Conservation (phyloP, 257 asterid species). For the Ajuga chamaepitys region DNA sequence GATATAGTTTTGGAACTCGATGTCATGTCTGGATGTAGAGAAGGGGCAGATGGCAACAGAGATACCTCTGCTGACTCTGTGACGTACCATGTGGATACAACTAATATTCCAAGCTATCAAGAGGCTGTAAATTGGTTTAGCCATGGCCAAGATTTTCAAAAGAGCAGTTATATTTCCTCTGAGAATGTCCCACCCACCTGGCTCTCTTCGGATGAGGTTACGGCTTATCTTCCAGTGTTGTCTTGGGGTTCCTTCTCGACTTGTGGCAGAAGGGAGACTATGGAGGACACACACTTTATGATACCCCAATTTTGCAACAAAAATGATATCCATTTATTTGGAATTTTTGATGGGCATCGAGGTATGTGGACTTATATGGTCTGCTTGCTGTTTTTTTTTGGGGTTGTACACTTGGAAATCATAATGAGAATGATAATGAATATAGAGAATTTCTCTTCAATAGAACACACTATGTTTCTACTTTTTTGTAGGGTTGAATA, state of each 20-base stretch:
- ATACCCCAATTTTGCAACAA: constrained; percentile 48
- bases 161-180: constrained; percentile 28
- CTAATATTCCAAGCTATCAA: constrained; percentile 34
- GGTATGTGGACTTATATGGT: constrained; percentile 43
- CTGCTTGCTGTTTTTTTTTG: background rate
- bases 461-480: background rate
- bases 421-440: background rate
- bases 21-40: constrained; percentile 29
- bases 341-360: constrained; percentile 97
- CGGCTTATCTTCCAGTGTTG: constrained; percentile 53
- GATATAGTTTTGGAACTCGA: constrained; percentile 64
- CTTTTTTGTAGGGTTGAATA: background rate
- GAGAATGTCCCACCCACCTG: constrained; percentile 25
- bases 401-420: background rate
- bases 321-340: constrained; percentile 59
- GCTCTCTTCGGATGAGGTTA: constrained; percentile 37
- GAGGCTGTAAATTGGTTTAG: constrained; percentile 71
- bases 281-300: constrained; percentile 87
- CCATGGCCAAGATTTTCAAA: constrained; percentile 47
- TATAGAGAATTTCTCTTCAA: background rate
- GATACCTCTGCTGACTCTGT: constrained; percentile 13
- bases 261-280: constrained; percentile 92
- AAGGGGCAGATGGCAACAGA: constrained; percentile 15
- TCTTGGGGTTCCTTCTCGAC: constrained; percentile 89
- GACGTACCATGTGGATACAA: constrained; percentile 13